Percentiles rank a stretch among this genome's conserved stretches.
Conservation (phyloP, 768 basidiomycete species). For the Tephrocybe sp. region DNA sequence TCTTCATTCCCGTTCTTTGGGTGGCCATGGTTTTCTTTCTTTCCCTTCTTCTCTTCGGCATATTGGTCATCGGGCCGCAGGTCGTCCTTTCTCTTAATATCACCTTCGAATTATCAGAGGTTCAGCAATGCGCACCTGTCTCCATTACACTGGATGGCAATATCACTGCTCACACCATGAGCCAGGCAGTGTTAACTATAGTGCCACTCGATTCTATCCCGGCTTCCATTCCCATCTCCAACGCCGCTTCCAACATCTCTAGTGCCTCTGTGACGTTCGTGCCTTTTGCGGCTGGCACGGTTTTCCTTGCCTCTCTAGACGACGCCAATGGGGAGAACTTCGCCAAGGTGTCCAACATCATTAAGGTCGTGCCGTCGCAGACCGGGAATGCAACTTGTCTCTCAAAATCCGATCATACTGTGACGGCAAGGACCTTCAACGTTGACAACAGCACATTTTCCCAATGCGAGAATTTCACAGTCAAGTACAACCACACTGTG, state of each 20-base stretch:
- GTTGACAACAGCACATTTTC: constrained; percentile 27
- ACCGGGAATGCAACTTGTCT: constrained; percentile 41
- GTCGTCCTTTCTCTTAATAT: constrained; percentile 34
- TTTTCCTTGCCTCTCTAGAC: constrained; percentile 56
- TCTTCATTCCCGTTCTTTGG: constrained; percentile 18
- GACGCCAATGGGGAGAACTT: constrained; percentile 38
- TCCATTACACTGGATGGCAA: constrained; percentile 43
- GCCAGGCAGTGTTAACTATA: constrained; percentile 45
- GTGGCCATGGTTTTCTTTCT: constrained; percentile 23
- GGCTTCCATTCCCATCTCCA: constrained; percentile 43
- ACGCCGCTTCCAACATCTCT: constrained; percentile 30
- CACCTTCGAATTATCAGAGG: constrained; percentile 39
- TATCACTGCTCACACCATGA: constrained; percentile 26
- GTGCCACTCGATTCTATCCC: constrained; percentile 54
- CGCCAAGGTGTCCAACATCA: constrained; percentile 46
- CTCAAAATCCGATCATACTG: constrained; percentile 8
- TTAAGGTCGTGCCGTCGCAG: constrained; percentile 39
- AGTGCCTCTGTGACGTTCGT: constrained; percentile 49
- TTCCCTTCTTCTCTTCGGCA: constrained; percentile 28
- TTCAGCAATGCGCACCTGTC: constrained; percentile 54
- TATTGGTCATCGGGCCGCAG: constrained; percentile 38
- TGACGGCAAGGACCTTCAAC: constrained; percentile 26
- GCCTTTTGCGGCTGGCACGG: constrained; percentile 46
- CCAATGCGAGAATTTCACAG: constrained; percentile 49
- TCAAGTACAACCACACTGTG: constrained; percentile 37